Evolutionary conservation across 495 filamentous ascomycete genomes (phyloP).

Genomic region (Jackrogersella multiformis): DNA sequence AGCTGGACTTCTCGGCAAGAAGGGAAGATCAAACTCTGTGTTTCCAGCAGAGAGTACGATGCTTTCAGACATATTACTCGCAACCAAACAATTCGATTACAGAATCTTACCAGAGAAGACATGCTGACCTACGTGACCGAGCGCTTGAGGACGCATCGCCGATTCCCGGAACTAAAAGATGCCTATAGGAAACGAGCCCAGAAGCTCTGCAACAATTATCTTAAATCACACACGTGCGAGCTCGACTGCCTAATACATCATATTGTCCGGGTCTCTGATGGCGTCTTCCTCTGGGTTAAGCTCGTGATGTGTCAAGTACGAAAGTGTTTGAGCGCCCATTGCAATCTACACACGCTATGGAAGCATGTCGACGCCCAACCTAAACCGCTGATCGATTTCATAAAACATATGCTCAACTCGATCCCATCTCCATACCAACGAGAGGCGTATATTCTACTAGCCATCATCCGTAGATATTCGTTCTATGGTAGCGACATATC

Average conservation of each 20-base stretch:
- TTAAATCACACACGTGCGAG: not conserved
- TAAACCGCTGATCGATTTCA: not conserved
- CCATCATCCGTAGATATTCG: not conserved
- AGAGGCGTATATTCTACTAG: constrained; percentile 9
- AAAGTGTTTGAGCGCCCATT: not conserved
- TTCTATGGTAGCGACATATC: not conserved
- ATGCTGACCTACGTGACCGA: constrained; percentile 4
- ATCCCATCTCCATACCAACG: not conserved
- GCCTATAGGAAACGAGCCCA: not conserved
- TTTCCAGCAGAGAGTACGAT: constrained; percentile 16
- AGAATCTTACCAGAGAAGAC: constrained; percentile 14
- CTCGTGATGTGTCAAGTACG: not conserved
- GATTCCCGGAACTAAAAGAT: not conserved
- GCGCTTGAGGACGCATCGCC: not conserved
- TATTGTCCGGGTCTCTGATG: not conserved
- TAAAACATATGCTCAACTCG: constrained; percentile 9
- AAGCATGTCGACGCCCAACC: not conserved
- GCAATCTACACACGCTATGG: not conserved
- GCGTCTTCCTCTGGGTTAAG: constrained; percentile 19
- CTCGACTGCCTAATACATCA: not conserved
- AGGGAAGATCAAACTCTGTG: constrained; percentile 15
- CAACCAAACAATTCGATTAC: constrained; percentile 7
- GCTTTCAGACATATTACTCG: constrained; percentile 1
- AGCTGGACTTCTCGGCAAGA: constrained; percentile 1
- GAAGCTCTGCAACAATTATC: not conserved